These are phyloP conservation scores for Alternaria postmessia DNA, from an alignment of 2,329 filamentous ascomycete species.

Conservation along the genomic window DNA sequence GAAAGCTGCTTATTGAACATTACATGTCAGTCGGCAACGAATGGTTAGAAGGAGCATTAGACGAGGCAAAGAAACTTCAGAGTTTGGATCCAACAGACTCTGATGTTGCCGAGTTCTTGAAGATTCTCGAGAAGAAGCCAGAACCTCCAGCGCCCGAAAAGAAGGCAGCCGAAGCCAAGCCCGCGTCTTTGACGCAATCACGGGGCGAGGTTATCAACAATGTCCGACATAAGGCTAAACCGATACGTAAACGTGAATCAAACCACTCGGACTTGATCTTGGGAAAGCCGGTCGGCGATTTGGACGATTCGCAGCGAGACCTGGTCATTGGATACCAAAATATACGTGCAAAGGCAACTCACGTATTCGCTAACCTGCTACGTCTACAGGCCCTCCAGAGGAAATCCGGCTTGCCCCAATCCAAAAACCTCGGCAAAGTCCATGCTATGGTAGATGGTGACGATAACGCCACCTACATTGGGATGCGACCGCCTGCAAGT, in stretches of 20 bases:
- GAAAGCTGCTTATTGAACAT: conserved; percentile 44
- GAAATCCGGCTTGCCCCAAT: conserved; percentile 29
- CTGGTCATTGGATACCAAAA: conserved; percentile 34
- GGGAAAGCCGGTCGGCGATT: conserved; percentile 20
- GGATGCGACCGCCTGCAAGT: conserved; percentile 21
- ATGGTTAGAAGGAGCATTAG: conserved; percentile 45
- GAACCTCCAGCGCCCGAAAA: conserved; percentile 26
- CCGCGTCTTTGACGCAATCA: conserved; percentile 1
- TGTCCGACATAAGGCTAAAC: conserved; percentile 17
- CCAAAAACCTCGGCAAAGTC: conserved; percentile 28
- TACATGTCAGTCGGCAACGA: conserved; percentile 38
- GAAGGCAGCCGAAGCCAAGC: neutral
- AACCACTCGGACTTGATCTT: neutral
- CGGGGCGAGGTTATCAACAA: conserved; percentile 23
- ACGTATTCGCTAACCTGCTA: conserved; percentile 34
- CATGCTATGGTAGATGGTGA: conserved; percentile 30
- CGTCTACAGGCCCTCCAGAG: conserved; percentile 38
- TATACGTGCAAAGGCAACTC: conserved; percentile 34
- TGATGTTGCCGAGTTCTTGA: conserved; percentile 34
- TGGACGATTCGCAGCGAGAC: conserved; percentile 34
- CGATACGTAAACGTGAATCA: neutral
- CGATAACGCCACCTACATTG: neutral
- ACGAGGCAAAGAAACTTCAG: conserved; percentile 40
- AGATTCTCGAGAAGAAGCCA: conserved; percentile 33
- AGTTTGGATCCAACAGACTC: conserved; percentile 29